phyloP scores from a whole-genome alignment of 352 stramenopile species.

The Phytophthora nicotianae region DNA sequence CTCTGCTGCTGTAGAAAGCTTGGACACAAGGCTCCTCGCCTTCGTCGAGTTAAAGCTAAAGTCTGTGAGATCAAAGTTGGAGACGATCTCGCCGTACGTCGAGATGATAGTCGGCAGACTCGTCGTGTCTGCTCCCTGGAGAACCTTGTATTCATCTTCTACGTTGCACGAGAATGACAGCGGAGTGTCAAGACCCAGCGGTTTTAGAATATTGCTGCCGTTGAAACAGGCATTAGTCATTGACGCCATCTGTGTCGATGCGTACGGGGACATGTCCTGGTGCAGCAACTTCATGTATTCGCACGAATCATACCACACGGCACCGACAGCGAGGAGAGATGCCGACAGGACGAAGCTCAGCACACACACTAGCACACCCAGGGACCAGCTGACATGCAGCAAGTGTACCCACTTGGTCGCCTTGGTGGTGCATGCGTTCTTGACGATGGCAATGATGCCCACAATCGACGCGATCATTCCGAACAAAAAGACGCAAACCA shows the following conservation, averaged over 20 bases:
- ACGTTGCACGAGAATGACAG: constrained; percentile 70
- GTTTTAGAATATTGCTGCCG: constrained; percentile 62
- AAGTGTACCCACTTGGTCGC: constrained; percentile 77
- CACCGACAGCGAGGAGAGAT: constrained; percentile 73
- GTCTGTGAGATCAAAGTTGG: constrained; percentile 56
- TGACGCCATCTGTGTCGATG: constrained; percentile 54
- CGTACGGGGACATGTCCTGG: constrained; percentile 73
- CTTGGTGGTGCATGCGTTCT: constrained; percentile 73
- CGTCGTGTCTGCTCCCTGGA: constrained; percentile 51
- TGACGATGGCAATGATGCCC: constrained; percentile 71
- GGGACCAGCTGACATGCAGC: constrained; percentile 75
- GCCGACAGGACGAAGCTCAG: constrained; percentile 78
- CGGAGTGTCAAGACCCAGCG: constrained; percentile 53
- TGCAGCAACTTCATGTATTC: constrained; percentile 86
- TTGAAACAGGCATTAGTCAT: constrained; percentile 80
- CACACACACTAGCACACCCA: constrained; percentile 78
- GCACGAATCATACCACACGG: constrained; percentile 82
- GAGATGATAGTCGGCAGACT: constrained; percentile 42
- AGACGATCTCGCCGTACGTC: constrained; percentile 53
- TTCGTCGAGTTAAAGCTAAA: constrained; percentile 68
- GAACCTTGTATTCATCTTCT: constrained; percentile 58
- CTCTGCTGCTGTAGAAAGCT: constrained; percentile 39
- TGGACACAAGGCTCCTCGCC: constrained; percentile 50
- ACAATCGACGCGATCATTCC: constrained; percentile 69
- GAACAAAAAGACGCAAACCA: constrained; percentile 83